Percentiles rank a stretch among this genome's conserved stretches.
phyloP scores from a whole-genome alignment of 768 basidiomycete genomes.

The Wakefieldia striispora region DNA sequence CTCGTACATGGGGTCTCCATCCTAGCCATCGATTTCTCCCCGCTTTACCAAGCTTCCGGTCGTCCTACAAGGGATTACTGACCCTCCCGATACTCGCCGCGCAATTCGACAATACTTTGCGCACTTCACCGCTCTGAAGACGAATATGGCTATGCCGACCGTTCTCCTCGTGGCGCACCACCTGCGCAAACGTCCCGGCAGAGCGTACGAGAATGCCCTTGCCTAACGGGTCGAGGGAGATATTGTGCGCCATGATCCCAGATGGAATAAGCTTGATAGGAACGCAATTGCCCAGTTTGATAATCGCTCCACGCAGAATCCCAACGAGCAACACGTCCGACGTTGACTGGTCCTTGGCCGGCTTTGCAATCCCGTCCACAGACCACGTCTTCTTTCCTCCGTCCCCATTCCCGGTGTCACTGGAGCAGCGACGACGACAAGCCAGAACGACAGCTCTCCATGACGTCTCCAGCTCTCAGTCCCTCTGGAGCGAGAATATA shows the following conservation, averaged over 20 bases:
- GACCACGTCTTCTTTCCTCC: slow-evolving; percentile 12
- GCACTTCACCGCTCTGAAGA: slow-evolving; percentile 89
- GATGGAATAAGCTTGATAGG: slow-evolving; percentile 88
- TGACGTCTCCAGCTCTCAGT: slow-evolving; percentile 81
- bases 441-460: slow-evolving; percentile 82
- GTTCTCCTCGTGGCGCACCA: slow-evolving; percentile 72
- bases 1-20: slow-evolving; percentile 78
- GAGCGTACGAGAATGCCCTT: slow-evolving; percentile 83
- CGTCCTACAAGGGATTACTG: slow-evolving; percentile 89
- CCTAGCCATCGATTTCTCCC: slow-evolving; percentile 89
- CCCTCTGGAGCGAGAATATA: slow-evolving; percentile 95
- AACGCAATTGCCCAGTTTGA: slow-evolving; percentile 92
- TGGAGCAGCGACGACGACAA: slow-evolving; percentile 71
- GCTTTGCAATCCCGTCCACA: slow-evolving; percentile 23
- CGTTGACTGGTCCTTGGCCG: slow-evolving; percentile 34
- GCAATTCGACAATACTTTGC: slow-evolving; percentile 77
- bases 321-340: slow-evolving; percentile 74
- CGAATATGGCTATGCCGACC: slow-evolving; percentile 79
- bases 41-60: slow-evolving; percentile 84
- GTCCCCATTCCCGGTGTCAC: slow-evolving; percentile 6
- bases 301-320: slow-evolving; percentile 75
- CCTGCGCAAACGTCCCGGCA: slow-evolving; percentile 82
- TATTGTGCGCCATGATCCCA: slow-evolving; percentile 86
- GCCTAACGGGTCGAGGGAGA: slow-evolving; percentile 73
- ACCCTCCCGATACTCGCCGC: slow-evolving; percentile 89